Evolutionary conservation across 2,329 filamentous ascomycete species (phyloP).

Genomic region (Mariannaea sp.): DNA sequence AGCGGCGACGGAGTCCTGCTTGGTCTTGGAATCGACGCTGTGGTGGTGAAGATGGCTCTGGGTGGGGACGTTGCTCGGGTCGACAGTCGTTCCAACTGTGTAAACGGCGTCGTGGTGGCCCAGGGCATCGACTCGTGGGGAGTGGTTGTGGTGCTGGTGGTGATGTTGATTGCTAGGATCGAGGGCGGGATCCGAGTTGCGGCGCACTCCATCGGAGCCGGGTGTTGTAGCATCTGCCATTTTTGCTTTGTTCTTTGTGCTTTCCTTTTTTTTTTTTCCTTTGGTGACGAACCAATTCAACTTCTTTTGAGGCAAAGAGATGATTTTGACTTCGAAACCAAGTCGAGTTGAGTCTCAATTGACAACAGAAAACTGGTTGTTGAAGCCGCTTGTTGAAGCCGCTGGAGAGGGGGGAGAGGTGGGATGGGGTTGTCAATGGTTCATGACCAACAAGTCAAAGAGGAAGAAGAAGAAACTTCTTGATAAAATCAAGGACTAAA

Average conservation of each 20-base stretch:
- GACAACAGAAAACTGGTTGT: too few species aligned
- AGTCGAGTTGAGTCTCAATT: too few species aligned
- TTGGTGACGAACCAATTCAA: too few species aligned
- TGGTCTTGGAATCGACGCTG: conserved; percentile 21
- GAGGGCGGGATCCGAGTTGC: conserved; percentile 35
- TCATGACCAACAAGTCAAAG: too few species aligned
- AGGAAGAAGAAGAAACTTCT: not conserved
- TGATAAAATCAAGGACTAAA: too few species aligned
- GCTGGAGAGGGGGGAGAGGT: not conserved
- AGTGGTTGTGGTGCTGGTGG: conserved; percentile 51
- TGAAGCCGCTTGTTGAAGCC: not conserved
- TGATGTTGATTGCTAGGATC: conserved; percentile 49
- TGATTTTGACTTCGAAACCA: too few species aligned
- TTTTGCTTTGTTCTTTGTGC: too few species aligned
- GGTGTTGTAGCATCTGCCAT: conserved; percentile 29
- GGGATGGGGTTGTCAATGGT: too few species aligned
- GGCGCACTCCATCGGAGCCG: conserved; percentile 16
- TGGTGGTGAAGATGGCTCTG: conserved; percentile 41
- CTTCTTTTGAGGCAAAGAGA: too few species aligned
- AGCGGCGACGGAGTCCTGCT: conserved; percentile 12
- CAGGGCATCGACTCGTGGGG: conserved; percentile 40
- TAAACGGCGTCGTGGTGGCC: conserved; percentile 52
- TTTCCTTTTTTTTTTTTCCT: not conserved
- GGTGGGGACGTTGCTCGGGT: conserved; percentile 43
- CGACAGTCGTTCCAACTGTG: conserved; percentile 47